Base-by-base conservation (phyloP, 2,329 filamentous ascomycete genomes). In the Sporothrix euskadiensis region DNA sequence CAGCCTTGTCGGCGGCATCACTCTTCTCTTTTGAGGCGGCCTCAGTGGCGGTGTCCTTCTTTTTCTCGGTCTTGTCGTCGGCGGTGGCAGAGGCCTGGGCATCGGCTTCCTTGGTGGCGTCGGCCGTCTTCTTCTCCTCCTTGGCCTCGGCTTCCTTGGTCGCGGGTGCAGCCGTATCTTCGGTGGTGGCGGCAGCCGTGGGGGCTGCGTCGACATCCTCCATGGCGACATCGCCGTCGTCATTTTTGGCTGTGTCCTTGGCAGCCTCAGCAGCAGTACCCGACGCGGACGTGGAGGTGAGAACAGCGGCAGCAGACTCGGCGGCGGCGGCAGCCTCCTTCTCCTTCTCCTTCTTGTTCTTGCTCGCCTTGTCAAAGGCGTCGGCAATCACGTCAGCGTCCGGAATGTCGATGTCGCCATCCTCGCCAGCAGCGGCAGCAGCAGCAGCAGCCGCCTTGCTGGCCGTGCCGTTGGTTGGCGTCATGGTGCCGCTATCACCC, bases 201-300 rank as follows among this genome's bases (percentile, higher is more conserved):
- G 69, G 57, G 3, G 56, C 54, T 8, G 32, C 30, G 16, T 72
- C 75, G 2, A 77, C 80, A 71, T 85, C 83, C 30, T 80, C 79
- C 81, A 83, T 84, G 69, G 81, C 81, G 16, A 79, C 74, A 35
- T 79, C 79, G n/a, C 35, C 59, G n/a, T 66, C 32, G 72, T 72
- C 9, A 49, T 56, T 74, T 30, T 69, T 77, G 71, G 22, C 52
- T 22, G 35, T 68, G 71, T 26, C 72, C 69, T 32, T 47, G 35
- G 75, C 32, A 22, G 59, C 26, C 3, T 56, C 41, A 71, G 35
- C 71, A 49, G 44, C 44, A 49, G 44, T 14, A 49, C 10, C 44
- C 69, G 65, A 57, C 44, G 35, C 35, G 35, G 74, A 61, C 5
- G 16, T 49, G 10, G 41, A 47, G 10, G 41, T 14, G 19, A 61